Conservation (phyloP, 2,329 filamentous ascomycete species). For the Onygenales sp. region DNA sequence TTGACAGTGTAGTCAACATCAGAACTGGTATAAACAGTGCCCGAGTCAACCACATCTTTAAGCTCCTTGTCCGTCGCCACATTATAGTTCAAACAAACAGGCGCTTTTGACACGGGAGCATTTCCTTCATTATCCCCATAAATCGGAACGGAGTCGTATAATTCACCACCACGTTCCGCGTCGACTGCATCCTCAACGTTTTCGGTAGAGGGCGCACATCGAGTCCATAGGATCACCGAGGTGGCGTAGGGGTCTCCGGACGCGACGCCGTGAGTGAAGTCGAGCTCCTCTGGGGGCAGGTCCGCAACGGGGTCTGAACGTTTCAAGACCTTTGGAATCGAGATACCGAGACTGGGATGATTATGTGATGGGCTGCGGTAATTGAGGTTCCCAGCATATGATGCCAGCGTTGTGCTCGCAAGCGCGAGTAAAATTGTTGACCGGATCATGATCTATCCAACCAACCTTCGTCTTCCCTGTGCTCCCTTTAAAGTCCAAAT, state of each 20-base stretch:
- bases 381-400: slow-evolving; percentile 24
- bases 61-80: slow-evolving; percentile 44
- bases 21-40: slow-evolving; percentile 57
- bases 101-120: not conserved
- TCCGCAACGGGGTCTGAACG: slow-evolving; percentile 30
- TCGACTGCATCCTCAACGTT: slow-evolving; percentile 39
- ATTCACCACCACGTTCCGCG: slow-evolving; percentile 42
- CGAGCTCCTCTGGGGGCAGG: slow-evolving; percentile 38
- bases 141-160: slow-evolving; percentile 40
- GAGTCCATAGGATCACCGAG: slow-evolving; percentile 36
- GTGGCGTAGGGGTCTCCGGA: slow-evolving; percentile 35
- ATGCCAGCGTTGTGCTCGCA: not conserved
- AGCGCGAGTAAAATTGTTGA: not conserved
- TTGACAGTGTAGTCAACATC: slow-evolving; percentile 71
- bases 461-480: too few relatives aligned
- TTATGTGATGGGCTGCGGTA: slow-evolving; percentile 57
- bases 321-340: slow-evolving; percentile 51
- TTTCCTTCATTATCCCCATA: slow-evolving; percentile 3
- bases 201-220: slow-evolving; percentile 31
- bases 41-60: slow-evolving; percentile 42
- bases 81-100: slow-evolving; percentile 53
- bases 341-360: slow-evolving; percentile 54
- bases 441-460: not conserved
- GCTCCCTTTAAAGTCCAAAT: not conserved
- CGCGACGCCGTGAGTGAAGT: slow-evolving; percentile 56